phyloP scores from a whole-genome alignment of 1,139 yeast species.

The Yamadazyma taylorii region DNA sequence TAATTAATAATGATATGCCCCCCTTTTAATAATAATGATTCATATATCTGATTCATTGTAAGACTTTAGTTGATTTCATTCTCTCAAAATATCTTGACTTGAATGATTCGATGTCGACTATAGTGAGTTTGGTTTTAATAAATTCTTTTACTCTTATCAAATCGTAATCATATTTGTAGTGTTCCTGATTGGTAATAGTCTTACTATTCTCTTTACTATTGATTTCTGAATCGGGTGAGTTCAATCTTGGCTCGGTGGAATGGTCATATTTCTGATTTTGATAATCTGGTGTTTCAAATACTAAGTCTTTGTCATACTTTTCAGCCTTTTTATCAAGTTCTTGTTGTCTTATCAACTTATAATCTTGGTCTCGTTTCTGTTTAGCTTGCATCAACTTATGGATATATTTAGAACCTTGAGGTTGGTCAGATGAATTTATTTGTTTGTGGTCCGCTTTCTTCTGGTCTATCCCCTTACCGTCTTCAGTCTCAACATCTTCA shows the following conservation, averaged over 20 bases:
- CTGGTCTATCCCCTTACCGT: too few species aligned
- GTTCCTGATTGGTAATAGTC: too few species aligned
- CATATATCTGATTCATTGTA: background rate
- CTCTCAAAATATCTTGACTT: conserved; percentile 15
- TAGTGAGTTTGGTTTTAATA: conserved; percentile 15
- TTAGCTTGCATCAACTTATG: conserved; percentile 12
- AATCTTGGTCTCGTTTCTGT: conserved; percentile 10
- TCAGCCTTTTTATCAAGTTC: conserved; percentile 5
- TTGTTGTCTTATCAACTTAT: conserved; percentile 2
- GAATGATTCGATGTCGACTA: conserved; percentile 14
- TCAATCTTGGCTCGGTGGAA: too few species aligned
- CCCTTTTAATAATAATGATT: background rate
- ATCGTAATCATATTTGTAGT: conserved; percentile 6
- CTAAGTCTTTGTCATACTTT: conserved; percentile 6
- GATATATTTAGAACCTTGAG: conserved; percentile 15
- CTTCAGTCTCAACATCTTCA: background rate
- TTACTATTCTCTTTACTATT: too few species aligned
- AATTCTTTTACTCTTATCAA: conserved; percentile 7
- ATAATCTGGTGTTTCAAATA: conserved; percentile 15
- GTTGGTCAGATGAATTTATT: too few species aligned
- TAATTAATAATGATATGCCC: conserved; percentile 2
- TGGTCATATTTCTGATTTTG: conserved; percentile 1
- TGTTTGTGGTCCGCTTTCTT: too few species aligned
- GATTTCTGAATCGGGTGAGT: too few species aligned
- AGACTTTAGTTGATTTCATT: background rate